Percentiles rank a stretch among this genome's conserved stretches.
Evolutionary conservation across 1,284 basidiomycete genomes (phyloP).

Genomic region (Moesziomyces antarcticus): DNA sequence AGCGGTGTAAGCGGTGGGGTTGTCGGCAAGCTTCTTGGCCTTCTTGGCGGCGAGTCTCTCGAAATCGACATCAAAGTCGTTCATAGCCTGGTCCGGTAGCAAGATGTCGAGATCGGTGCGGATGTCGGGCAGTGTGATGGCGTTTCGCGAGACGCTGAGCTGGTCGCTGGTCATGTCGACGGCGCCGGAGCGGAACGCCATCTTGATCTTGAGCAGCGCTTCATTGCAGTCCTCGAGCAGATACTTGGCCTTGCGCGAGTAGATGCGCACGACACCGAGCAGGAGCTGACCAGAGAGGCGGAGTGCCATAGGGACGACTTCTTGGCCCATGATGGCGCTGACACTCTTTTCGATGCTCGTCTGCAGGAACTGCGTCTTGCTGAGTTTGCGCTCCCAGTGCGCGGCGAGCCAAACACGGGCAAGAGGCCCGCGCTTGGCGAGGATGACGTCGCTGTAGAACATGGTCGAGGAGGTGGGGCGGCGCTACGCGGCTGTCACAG

Average conservation of each 20-base stretch:
- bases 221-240: constrained; percentile 97
- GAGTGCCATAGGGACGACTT: constrained; percentile 85
- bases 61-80: constrained; percentile 57
- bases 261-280: constrained; percentile 95
- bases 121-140: constrained; percentile 82
- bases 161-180: constrained; percentile 96
- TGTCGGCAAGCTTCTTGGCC: constrained; percentile 34
- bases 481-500: neutral
- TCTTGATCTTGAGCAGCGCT: constrained; percentile 91
- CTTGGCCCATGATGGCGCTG: constrained; percentile 79
- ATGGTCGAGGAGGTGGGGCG: constrained; percentile 52
- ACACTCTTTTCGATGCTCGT: constrained; percentile 94
- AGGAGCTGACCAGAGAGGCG: constrained; percentile 93
- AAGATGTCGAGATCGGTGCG: constrained; percentile 80
- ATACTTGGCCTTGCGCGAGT: constrained; percentile 97
- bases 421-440: constrained; percentile 90
- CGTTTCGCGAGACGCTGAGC: constrained; percentile 83
- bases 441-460: constrained; percentile 93
- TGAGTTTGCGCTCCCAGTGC: constrained; percentile 97
- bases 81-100: constrained; percentile 74
- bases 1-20: constrained; percentile 69
- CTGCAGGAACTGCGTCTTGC: constrained; percentile 91
- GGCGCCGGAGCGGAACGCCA: constrained; percentile 91
- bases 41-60: constrained; percentile 79
- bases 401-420: constrained; percentile 98